Evolutionary conservation across 768 basidiomycete species (phyloP).

Genomic region (Naganishia antarctica): DNA sequence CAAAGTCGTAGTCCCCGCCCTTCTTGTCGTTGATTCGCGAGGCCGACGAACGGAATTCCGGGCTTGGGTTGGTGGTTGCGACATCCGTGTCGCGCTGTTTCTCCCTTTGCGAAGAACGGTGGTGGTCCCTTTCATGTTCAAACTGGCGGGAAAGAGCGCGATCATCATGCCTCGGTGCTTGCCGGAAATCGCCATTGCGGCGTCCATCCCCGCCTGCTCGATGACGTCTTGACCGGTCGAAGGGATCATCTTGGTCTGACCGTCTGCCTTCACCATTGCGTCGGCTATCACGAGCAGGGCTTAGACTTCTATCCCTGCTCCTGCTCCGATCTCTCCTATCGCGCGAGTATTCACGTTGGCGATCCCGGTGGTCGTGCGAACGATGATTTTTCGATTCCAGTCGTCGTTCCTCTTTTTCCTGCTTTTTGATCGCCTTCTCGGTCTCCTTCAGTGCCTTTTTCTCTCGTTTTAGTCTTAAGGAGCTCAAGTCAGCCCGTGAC

Average conservation of each 20-base stretch:
- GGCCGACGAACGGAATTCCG: too few species aligned
- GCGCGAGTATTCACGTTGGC: neutral
- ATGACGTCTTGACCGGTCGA: neutral
- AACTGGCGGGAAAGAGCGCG: too few species aligned
- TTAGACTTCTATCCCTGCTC: constrained; percentile 7
- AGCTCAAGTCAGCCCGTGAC: neutral
- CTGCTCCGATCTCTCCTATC: constrained; percentile 3
- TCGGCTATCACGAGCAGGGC: neutral
- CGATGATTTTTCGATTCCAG: constrained; percentile 24
- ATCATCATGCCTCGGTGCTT: too few species aligned
- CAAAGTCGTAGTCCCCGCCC: constrained; percentile 23
- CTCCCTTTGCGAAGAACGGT: too few species aligned
- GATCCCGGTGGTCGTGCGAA: constrained; percentile 18
- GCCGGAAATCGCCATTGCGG: too few species aligned
- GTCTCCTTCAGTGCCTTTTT: constrained; percentile 39
- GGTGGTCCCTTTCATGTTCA: too few species aligned
- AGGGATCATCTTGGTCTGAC: neutral
- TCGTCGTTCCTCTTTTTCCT: constrained; percentile 31
- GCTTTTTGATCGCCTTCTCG: constrained; percentile 38
- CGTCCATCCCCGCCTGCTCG: neutral
- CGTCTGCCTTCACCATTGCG: neutral
- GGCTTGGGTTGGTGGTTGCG: neutral
- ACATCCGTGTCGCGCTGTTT: too few species aligned
- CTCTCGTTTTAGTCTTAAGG: constrained; percentile 39
- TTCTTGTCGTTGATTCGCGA: constrained; percentile 15